phyloP scores from a whole-genome alignment of 305 asterid genomes.

The Solanum hybrid region DNA sequence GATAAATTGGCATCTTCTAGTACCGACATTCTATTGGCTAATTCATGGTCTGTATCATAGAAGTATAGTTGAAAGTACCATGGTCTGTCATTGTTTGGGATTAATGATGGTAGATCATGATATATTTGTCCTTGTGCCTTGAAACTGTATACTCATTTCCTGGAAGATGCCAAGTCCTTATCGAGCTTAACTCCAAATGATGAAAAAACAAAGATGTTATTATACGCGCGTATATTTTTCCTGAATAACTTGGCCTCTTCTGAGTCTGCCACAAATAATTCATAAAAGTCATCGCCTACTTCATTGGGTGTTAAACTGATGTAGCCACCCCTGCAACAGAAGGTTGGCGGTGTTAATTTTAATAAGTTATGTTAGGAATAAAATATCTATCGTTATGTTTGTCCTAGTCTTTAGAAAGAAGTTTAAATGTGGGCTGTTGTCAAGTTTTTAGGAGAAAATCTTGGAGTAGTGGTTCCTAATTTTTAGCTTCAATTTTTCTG shows the following conservation, averaged over 20 bases:
- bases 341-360: background rate
- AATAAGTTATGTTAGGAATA: too few relatives aligned
- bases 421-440: too few relatives aligned
- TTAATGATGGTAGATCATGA: background rate
- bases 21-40: background rate
- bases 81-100: background rate
- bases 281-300: background rate
- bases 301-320: background rate
- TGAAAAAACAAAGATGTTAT: background rate
- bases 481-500: too few relatives aligned
- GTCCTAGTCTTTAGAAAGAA: too few relatives aligned
- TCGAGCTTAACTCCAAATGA: background rate
- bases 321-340: background rate
- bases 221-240: background rate
- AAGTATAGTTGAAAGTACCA: background rate
- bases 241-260: background rate
- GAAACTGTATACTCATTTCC: background rate
- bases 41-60: background rate
- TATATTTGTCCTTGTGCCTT: background rate
- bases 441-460: too few relatives aligned
- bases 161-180: background rate
- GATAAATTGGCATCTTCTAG: background rate
- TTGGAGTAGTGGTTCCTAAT: too few relatives aligned
- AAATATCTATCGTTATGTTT: too few relatives aligned
- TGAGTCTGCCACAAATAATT: background rate